A percentile compares a stretch with the other conserved stretches of the same genome.
These are phyloP conservation scores for Aureobasidium pullulans DNA, from an alignment of 2,329 filamentous ascomycete species.

Conservation along the genomic window DNA sequence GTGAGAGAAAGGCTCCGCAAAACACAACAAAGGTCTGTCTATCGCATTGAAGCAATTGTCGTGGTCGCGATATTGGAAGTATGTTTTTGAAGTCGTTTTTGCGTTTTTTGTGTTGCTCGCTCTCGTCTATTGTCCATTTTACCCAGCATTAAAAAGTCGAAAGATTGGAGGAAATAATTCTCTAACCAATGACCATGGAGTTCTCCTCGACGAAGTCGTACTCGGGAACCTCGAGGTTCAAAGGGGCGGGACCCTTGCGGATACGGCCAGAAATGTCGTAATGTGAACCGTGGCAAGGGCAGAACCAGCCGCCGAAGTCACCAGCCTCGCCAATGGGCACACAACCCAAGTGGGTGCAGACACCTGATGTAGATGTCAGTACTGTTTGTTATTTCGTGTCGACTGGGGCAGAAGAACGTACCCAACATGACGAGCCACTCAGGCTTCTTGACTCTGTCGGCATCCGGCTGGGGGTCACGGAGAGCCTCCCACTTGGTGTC, in stretches of 20 bases:
- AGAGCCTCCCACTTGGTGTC: slow-evolving; percentile 73
- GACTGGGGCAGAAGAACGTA: slow-evolving; percentile 34
- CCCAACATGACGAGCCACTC: slow-evolving; percentile 99
- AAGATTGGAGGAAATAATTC: neutral
- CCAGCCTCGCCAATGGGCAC: slow-evolving; percentile 98
- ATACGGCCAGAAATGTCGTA: slow-evolving; percentile 99
- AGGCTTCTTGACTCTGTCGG: slow-evolving; percentile 92
- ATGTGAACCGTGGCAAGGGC: slow-evolving; percentile 99
- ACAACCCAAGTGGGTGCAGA: slow-evolving; percentile 99
- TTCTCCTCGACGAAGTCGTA: slow-evolving; percentile 92
- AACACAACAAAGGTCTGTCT: neutral
- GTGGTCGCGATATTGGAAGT: neutral
- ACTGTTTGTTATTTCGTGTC: neutral
- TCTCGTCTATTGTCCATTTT: slow-evolving; percentile 4
- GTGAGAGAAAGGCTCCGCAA: neutral
- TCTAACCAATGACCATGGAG: slow-evolving; percentile 85
- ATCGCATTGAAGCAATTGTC: neutral
- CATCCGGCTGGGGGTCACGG: slow-evolving; percentile 85
- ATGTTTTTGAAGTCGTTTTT: neutral
- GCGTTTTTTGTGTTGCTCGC: neutral
- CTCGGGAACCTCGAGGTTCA: slow-evolving; percentile 90
- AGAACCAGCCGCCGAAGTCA: slow-evolving; percentile 99
- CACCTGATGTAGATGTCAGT: slow-evolving; percentile 52
- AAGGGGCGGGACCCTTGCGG: slow-evolving; percentile 91
- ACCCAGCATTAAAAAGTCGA: slow-evolving; percentile 10